These are phyloP conservation scores for Pharnaceum exiguum DNA, from an alignment of 148 eudicot genomes.

Conservation along the genomic window DNA sequence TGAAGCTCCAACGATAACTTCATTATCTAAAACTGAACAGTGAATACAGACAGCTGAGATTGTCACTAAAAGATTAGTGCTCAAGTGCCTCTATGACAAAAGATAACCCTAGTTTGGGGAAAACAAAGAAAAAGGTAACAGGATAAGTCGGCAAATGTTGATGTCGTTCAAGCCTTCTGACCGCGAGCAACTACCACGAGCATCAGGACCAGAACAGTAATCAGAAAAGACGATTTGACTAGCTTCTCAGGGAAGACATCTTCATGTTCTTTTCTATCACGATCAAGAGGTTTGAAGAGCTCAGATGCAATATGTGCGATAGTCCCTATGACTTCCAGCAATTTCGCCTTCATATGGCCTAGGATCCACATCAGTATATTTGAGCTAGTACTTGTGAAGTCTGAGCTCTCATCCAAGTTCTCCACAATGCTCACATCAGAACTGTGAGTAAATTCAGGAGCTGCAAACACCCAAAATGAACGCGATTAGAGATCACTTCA, in stretches of 20 bases:
- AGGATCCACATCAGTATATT: constrained; percentile 40
- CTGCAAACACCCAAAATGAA: constrained; percentile 14
- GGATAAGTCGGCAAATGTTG: constrained; percentile 43
- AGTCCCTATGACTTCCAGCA: constrained; percentile 31
- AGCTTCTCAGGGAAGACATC: constrained; percentile 48
- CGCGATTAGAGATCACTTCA: neutral
- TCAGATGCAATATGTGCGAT: constrained; percentile 24
- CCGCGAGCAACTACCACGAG: constrained; percentile 72
- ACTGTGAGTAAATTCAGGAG: constrained; percentile 16
- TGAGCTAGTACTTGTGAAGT: constrained; percentile 11
- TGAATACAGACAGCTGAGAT: neutral
- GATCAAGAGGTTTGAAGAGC: constrained; percentile 18
- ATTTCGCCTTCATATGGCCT: constrained; percentile 36
- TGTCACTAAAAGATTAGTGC: neutral
- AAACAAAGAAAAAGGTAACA: neutral
- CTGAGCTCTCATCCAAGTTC: constrained; percentile 15
- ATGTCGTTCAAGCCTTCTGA: constrained; percentile 32
- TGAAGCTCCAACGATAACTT: too few relatives aligned
- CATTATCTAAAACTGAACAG: neutral
- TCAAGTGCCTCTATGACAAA: neutral
- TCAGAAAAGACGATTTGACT: constrained; percentile 49
- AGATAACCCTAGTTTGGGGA: neutral
- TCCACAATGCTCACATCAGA: too few relatives aligned
- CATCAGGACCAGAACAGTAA: constrained; percentile 56
- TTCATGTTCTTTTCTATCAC: constrained; percentile 10